Conservation (phyloP, 768 basidiomycete genomes). For the Leccinum fibrillosum region DNA sequence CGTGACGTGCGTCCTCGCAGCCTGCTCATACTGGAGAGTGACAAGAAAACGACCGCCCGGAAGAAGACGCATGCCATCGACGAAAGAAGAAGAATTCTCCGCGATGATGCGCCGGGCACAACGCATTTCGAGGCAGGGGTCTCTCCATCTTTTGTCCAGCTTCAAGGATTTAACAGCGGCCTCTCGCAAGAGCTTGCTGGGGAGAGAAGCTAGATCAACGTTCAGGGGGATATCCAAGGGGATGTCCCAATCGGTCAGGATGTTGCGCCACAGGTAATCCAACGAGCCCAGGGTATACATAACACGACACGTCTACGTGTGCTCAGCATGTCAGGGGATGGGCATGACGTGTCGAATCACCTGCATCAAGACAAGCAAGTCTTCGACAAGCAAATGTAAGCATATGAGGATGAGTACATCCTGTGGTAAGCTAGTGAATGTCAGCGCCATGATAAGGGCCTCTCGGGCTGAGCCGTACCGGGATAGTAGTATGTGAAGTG, state of each 20-base stretch:
- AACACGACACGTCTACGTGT: constrained; percentile 57
- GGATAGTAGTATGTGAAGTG: too few species aligned
- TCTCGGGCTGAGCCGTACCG: neutral
- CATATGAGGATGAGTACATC: constrained; percentile 44
- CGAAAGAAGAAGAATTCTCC: constrained; percentile 34
- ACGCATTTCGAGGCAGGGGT: constrained; percentile 33
- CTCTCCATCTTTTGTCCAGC: constrained; percentile 51
- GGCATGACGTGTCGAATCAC: constrained; percentile 26
- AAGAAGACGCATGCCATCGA: constrained; percentile 46
- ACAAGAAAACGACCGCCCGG: constrained; percentile 49
- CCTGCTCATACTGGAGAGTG: constrained; percentile 36
- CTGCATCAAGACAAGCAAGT: constrained; percentile 49
- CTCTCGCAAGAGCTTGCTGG: constrained; percentile 39
- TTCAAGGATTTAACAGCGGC: constrained; percentile 43
- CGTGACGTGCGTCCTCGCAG: constrained; percentile 37
- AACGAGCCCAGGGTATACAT: constrained; percentile 48
- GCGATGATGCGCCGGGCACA: constrained; percentile 35
- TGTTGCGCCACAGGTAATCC: constrained; percentile 58
- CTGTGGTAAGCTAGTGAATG: constrained; percentile 36
- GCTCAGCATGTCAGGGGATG: constrained; percentile 11
- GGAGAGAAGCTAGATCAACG: constrained; percentile 30
- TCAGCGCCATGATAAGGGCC: constrained; percentile 5
- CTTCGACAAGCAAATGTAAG: constrained; percentile 32
- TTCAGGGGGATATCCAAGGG: constrained; percentile 42
- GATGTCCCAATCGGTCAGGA: constrained; percentile 27